phyloP scores from a whole-genome alignment of 306 rosid species.

The Cicer pinnatifidum region DNA sequence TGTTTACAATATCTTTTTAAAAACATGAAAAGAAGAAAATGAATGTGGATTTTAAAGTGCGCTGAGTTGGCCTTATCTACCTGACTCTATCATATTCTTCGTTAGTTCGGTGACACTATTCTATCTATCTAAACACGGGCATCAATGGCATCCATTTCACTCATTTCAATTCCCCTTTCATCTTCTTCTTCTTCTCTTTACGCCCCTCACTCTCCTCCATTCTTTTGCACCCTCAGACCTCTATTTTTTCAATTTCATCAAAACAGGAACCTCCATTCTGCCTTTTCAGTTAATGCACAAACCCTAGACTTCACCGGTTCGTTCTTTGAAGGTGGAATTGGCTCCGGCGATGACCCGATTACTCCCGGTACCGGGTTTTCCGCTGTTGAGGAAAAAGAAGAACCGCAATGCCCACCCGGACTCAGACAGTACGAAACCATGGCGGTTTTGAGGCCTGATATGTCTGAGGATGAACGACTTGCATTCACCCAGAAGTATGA shows the following conservation, averaged over 20 bases:
- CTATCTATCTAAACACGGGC: conserved; percentile 36
- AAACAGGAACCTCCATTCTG: background rate
- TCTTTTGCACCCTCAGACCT: conserved; percentile 40
- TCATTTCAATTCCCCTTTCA: conserved; percentile 51
- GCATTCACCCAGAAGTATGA: conserved; percentile 45
- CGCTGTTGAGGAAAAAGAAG: conserved; percentile 82
- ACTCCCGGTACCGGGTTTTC: conserved; percentile 42
- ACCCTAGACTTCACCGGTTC: conserved; percentile 53
- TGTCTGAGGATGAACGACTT: conserved; percentile 47
- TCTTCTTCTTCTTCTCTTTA: conserved; percentile 42
- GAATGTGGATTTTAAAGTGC: background rate
- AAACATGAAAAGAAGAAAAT: background rate
- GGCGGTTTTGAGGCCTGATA: conserved; percentile 44
- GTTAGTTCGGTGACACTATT: background rate
- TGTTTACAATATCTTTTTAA: background rate
- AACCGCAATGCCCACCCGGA: conserved; percentile 55
- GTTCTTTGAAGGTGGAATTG: conserved; percentile 74
- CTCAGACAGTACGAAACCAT: conserved; percentile 44
- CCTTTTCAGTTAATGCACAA: conserved; percentile 34
- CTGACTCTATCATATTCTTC: background rate
- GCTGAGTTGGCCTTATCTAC: conserved; percentile 21
- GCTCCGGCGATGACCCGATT: conserved; percentile 66
- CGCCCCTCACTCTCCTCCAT: conserved; percentile 30
- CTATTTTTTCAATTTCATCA: conserved; percentile 12
- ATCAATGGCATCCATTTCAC: conserved; percentile 68